Percentiles rank a stretch among this genome's conserved stretches.
Evolutionary conservation across 108 stramenopile species (phyloP).

Genomic region (Cyclostephanos tholiformis): DNA sequence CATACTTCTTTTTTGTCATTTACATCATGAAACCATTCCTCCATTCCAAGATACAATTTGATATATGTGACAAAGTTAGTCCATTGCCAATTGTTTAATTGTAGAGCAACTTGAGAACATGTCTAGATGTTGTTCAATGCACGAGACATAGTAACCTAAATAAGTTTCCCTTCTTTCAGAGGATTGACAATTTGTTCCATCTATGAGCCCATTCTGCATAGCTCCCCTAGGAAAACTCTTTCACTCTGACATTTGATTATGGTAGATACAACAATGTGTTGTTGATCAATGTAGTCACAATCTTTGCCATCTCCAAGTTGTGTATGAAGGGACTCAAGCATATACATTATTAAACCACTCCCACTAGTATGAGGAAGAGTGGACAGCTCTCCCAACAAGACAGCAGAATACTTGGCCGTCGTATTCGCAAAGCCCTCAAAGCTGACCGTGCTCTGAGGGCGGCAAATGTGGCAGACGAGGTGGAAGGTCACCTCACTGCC

Average conservation of each 20-base stretch:
- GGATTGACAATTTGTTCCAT: not conserved
- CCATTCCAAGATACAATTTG: not conserved
- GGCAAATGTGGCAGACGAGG: no score
- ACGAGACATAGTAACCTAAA: not conserved
- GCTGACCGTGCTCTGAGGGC: no score
- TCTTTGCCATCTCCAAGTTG: not conserved
- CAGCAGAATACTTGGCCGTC: no score
- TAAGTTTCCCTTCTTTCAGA: not conserved
- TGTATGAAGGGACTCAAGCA: not conserved
- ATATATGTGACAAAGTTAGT: not conserved
- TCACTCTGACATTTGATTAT: not conserved
- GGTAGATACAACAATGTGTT: not conserved
- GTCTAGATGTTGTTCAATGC: not conserved
- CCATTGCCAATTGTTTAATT: not conserved
- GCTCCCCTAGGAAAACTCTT: not conserved
- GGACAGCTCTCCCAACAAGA: no score
- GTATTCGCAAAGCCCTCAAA: no score
- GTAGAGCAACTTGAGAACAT: not conserved
- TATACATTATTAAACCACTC: conserved; percentile 2
- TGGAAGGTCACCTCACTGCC: no score
- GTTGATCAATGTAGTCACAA: not conserved
- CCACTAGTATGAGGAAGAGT: no score
- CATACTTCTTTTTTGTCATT: no score
- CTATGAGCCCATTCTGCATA: not conserved
- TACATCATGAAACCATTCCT: conserved; percentile 3